phyloP scores from a whole-genome alignment of 108 stramenopile genomes.

The Epithemia pelagica region DNA sequence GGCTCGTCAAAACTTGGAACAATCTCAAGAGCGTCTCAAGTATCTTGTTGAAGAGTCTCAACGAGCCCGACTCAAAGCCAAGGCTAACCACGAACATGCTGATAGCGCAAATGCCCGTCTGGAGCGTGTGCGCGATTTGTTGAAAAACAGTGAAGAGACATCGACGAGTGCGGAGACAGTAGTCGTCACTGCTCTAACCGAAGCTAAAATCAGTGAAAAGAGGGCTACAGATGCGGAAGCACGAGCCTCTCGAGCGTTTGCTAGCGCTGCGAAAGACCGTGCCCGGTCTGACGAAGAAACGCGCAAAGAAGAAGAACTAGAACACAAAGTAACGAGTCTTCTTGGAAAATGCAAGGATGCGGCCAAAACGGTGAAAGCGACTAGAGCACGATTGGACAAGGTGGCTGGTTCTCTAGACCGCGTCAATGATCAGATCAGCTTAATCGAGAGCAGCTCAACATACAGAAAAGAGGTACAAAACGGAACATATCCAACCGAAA shows the following conservation, averaged over 20 bases:
- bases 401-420: slow-evolving; percentile 40
- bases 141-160: slow-evolving; percentile 40
- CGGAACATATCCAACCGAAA: slow-evolving; percentile 26
- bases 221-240: slow-evolving; percentile 65
- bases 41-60: slow-evolving; percentile 41
- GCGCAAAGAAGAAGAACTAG: slow-evolving; percentile 54
- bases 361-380: slow-evolving; percentile 25
- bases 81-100: slow-evolving; percentile 59
- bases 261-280: slow-evolving; percentile 48
- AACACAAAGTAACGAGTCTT: slow-evolving; percentile 32
- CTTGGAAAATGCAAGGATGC: slow-evolving; percentile 35
- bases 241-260: slow-evolving; percentile 46
- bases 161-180: slow-evolving; percentile 61
- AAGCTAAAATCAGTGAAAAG: slow-evolving; percentile 79
- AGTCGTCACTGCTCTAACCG: slow-evolving; percentile 66
- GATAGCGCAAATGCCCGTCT: slow-evolving; percentile 43
- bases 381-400: slow-evolving; percentile 37
- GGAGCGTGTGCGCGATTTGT: slow-evolving; percentile 39
- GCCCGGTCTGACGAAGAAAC: slow-evolving; percentile 57
- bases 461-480: slow-evolving; percentile 27
- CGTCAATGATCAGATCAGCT: slow-evolving; percentile 52
- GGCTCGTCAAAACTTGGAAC: slow-evolving; percentile 43
- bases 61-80: slow-evolving; percentile 49
- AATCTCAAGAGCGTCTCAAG: slow-evolving; percentile 28
- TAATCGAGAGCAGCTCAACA: slow-evolving; percentile 35